Evolutionary conservation across 257 asterid species (phyloP).

Genomic region (Perilla frutescens): DNA sequence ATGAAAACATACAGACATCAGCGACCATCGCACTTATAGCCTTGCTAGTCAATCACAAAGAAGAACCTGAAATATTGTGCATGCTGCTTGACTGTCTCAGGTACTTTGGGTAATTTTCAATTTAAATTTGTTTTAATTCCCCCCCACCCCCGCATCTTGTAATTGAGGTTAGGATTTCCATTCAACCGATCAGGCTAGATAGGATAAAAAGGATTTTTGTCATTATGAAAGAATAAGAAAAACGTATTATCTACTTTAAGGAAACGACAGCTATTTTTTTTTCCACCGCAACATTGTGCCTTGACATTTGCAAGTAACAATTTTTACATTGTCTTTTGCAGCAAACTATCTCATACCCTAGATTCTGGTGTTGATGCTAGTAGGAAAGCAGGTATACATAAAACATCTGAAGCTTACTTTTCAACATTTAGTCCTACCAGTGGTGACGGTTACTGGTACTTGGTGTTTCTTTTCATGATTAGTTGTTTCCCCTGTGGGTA

Average conservation of each 20-base stretch:
- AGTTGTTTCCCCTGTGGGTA: constrained; percentile 3
- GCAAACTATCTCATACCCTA: constrained; percentile 55
- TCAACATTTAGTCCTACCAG: constrained; percentile 3
- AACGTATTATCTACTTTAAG: background rate
- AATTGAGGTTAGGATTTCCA: constrained; percentile 15
- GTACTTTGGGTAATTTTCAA: constrained; percentile 38
- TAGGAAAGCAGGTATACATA: constrained; percentile 54
- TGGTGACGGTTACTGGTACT: background rate
- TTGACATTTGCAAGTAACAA: constrained; percentile 21
- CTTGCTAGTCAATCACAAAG: constrained; percentile 66
- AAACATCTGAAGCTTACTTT: constrained; percentile 28
- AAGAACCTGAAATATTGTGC: constrained; percentile 70
- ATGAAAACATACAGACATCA: constrained; percentile 49
- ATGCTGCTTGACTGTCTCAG: constrained; percentile 83
- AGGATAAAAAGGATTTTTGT: background rate
- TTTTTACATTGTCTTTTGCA: constrained; percentile 46
- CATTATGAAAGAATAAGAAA: background rate
- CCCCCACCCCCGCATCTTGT: background rate
- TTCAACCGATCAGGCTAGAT: constrained; percentile 5
- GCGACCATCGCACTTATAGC: constrained; percentile 57
- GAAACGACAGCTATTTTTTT: background rate
- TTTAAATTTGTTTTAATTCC: background rate
- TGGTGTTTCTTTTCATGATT: background rate
- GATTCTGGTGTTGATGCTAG: constrained; percentile 45
- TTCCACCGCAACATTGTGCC: constrained; percentile 1